Evolutionary conservation across 2,329 filamentous ascomycete species (phyloP).

Genomic region (Talaromyces marneffei): DNA sequence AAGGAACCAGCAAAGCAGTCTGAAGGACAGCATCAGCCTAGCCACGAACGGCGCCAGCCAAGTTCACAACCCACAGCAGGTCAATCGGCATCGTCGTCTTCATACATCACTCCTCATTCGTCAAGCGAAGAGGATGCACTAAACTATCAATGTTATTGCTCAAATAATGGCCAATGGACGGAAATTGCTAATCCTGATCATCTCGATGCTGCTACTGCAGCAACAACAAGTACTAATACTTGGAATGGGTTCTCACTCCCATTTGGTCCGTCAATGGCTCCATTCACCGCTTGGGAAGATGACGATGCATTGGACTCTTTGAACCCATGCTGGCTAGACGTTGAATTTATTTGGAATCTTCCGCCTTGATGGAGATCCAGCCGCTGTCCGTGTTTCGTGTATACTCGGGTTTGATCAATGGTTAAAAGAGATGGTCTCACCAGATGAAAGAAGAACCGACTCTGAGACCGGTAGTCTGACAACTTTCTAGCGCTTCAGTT

Average conservation of each 20-base stretch:
- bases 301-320: slow-evolving; percentile 30
- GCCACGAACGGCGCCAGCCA: background rate
- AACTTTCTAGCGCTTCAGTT: background rate
- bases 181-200: background rate
- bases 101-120: background rate
- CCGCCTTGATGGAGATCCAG: slow-evolving; percentile 24
- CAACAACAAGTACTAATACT: slow-evolving; percentile 13
- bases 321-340: slow-evolving; percentile 32
- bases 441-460: background rate
- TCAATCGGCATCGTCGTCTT: background rate
- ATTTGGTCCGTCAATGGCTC: slow-evolving; percentile 32
- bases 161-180: background rate
- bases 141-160: background rate
- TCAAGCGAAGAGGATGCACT: background rate
- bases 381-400: background rate
- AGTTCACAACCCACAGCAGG: background rate
- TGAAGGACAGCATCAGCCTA: background rate
- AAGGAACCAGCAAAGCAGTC: background rate
- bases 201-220: background rate
- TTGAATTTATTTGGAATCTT: slow-evolving; percentile 41
- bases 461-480: background rate
- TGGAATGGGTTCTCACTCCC: slow-evolving; percentile 36
- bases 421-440: background rate
- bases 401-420: background rate
- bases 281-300: slow-evolving; percentile 34